phyloP scores from a whole-genome alignment of 768 basidiomycete genomes.

The Psilocybe cubensis region DNA sequence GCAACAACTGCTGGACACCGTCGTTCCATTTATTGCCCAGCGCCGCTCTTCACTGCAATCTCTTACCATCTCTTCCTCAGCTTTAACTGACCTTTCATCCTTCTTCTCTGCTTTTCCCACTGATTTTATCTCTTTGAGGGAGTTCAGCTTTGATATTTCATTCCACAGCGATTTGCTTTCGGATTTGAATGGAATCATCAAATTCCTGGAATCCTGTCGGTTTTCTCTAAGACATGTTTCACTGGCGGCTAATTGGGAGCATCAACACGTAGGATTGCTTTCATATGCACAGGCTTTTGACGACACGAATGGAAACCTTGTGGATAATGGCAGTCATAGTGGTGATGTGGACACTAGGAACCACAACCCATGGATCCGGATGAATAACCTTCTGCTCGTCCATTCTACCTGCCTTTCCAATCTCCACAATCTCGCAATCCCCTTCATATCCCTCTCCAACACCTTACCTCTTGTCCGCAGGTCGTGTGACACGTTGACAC shows the following conservation, averaged over 20 bases:
- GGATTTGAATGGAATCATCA: slow-evolving; percentile 24
- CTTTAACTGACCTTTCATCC: slow-evolving; percentile 32
- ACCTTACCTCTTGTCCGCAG: slow-evolving; percentile 27
- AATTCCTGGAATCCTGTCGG: slow-evolving; percentile 23
- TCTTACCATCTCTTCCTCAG: slow-evolving; percentile 37
- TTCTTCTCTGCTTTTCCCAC: slow-evolving; percentile 33
- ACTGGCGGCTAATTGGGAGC: slow-evolving; percentile 21
- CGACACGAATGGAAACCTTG: background rate
- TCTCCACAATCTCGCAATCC: slow-evolving; percentile 28
- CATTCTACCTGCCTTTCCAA: slow-evolving; percentile 6
- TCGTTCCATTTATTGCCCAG: slow-evolving; percentile 36
- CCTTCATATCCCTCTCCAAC: slow-evolving; percentile 17
- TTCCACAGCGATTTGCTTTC: slow-evolving; percentile 24
- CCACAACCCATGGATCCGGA: slow-evolving; percentile 7
- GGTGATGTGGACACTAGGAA: background rate
- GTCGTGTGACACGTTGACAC: slow-evolving; percentile 26
- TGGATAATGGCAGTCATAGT: background rate
- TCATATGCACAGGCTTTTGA: no score
- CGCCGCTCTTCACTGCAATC: slow-evolving; percentile 28
- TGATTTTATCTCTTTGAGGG: slow-evolving; percentile 26
- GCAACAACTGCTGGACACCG: slow-evolving; percentile 22
- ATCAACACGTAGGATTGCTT: background rate
- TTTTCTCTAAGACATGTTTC: slow-evolving; percentile 23
- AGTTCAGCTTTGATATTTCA: slow-evolving; percentile 22
- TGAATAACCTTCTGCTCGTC: slow-evolving; percentile 16